phyloP scores from a whole-genome alignment of 2,329 filamentous ascomycete genomes.

The Ramularia endophylla region DNA sequence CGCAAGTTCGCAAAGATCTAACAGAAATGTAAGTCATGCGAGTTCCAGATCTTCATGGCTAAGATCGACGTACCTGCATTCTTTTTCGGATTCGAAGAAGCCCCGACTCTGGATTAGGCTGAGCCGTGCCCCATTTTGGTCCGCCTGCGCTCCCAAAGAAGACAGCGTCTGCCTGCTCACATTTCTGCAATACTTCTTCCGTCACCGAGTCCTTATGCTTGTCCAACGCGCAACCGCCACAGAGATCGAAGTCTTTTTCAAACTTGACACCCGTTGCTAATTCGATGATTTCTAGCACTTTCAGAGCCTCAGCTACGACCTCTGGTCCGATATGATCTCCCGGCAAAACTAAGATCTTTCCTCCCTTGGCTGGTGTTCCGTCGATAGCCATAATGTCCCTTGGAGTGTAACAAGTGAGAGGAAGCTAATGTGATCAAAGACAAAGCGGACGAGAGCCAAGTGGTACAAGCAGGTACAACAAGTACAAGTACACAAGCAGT shows the following conservation, averaged over 20 bases:
- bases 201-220: slow-evolving; percentile 42
- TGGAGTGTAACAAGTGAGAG: too few species aligned
- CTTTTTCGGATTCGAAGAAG: slow-evolving; percentile 36
- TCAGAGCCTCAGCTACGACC: slow-evolving; percentile 43
- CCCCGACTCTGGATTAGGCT: slow-evolving; percentile 43
- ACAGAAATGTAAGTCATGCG: neutral
- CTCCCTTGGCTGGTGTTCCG: neutral
- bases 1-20: slow-evolving; percentile 46
- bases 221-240: slow-evolving; percentile 38
- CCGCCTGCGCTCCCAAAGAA: slow-evolving; percentile 47
- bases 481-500: too few species aligned
- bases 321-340: slow-evolving; percentile 50
- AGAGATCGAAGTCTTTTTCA: slow-evolving; percentile 30
- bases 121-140: slow-evolving; percentile 39
- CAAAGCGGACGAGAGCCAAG: too few species aligned
- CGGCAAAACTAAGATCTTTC: slow-evolving; percentile 40
- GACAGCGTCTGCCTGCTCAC: slow-evolving; percentile 39
- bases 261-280: slow-evolving; percentile 21
- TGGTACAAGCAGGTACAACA: too few species aligned
- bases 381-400: too few species aligned
- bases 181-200: slow-evolving; percentile 39
- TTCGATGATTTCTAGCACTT: slow-evolving; percentile 41
- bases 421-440: too few species aligned
- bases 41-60: neutral
- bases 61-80: slow-evolving; percentile 33